These are phyloP conservation scores for Spizellomyces sp. DNA, from an alignment of 192 early-diverging fungal genomes.

Conservation along the genomic window DNA sequence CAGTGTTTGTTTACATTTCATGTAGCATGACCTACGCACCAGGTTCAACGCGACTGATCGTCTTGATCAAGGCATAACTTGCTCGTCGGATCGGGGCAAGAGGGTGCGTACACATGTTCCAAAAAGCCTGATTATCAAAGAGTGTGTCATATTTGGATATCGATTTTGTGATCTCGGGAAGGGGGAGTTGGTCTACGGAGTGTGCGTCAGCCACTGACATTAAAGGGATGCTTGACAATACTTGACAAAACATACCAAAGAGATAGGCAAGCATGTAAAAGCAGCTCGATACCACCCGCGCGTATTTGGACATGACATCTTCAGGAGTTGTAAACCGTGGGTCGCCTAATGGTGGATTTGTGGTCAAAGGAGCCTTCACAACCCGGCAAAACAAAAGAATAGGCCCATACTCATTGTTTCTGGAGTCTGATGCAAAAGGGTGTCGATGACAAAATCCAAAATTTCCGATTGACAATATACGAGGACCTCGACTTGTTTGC, in stretches of 20 bases:
- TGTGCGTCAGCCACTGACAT: neutral
- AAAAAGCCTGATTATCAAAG: slow-evolving; percentile 56
- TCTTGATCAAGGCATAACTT: slow-evolving; percentile 61
- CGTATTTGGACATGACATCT: slow-evolving; percentile 74
- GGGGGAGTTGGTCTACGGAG: slow-evolving; percentile 6
- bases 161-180: neutral
- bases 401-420: slow-evolving; percentile 72
- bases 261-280: slow-evolving; percentile 61
- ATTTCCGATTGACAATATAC: slow-evolving; percentile 78
- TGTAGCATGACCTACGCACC: slow-evolving; percentile 43
- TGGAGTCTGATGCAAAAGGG: slow-evolving; percentile 72
- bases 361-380: too few species aligned
- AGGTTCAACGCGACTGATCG: slow-evolving; percentile 39
- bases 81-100: slow-evolving; percentile 60
- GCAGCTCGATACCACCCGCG: slow-evolving; percentile 64
- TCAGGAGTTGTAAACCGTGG: slow-evolving; percentile 73
- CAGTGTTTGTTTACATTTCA: slow-evolving; percentile 37
- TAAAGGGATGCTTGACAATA: neutral
- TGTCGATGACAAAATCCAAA: slow-evolving; percentile 66
- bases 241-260: slow-evolving; percentile 29
- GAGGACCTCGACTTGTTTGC: slow-evolving; percentile 76
- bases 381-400: too few species aligned
- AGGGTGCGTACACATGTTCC: slow-evolving; percentile 50
- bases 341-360: slow-evolving; percentile 54
- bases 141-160: slow-evolving; percentile 23